Percentiles rank a stretch among this genome's conserved stretches.
Evolutionary conservation across 345 rosid species (phyloP).

Genomic region (Eucalyptus victrix): DNA sequence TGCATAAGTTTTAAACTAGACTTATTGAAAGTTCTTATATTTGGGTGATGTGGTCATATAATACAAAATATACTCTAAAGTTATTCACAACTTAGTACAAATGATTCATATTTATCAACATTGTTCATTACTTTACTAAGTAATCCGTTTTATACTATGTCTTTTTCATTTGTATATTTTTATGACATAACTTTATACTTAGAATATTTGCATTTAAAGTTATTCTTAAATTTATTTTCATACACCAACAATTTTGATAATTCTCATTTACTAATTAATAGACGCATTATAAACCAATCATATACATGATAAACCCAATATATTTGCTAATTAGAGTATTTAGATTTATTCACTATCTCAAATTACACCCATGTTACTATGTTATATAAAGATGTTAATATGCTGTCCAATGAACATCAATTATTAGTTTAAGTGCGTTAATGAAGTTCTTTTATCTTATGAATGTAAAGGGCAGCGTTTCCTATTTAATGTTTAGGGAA

Average conservation of each 20-base stretch:
- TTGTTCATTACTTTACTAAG: neutral
- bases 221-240: too few species aligned
- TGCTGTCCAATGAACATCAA: neutral
- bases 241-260: too few species aligned
- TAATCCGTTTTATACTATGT: too few species aligned
- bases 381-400: neutral
- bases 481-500: neutral
- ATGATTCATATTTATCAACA: neutral
- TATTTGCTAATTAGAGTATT: neutral
- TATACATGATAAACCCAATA: neutral
- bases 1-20: neutral
- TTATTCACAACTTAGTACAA: neutral
- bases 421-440: neutral
- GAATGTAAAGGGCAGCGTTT: neutral
- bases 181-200: too few species aligned
- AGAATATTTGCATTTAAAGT: too few species aligned
- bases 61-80: too few species aligned
- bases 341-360: neutral
- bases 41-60: neutral
- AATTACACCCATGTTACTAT: neutral
- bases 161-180: neutral
- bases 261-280: too few species aligned
- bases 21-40: too few species aligned
- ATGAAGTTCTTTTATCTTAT: too few species aligned
- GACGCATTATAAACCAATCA: neutral